Conservation (phyloP, 2,329 filamentous ascomycete species). For the Scolecobasidium constrictum region DNA sequence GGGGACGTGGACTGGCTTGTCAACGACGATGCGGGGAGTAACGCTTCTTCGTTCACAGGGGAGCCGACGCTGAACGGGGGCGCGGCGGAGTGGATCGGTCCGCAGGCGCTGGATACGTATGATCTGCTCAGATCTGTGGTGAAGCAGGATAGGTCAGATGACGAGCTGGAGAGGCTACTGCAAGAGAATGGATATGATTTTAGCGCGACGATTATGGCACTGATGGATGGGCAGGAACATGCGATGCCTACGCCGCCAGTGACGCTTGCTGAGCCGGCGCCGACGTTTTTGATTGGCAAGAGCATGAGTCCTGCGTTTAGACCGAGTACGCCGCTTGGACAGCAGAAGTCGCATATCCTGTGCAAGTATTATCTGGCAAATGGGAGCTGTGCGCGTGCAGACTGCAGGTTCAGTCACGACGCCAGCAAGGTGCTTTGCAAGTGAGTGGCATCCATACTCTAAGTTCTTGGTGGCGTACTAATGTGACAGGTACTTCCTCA, state of each 20-base stretch:
- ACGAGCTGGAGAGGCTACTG: constrained; percentile 87
- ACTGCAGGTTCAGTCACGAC: constrained; percentile 96
- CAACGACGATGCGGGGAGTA: constrained; percentile 72
- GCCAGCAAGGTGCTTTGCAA: constrained; percentile 96
- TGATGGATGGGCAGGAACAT: constrained; percentile 63
- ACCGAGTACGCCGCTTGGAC: constrained; percentile 64
- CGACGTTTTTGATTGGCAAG: constrained; percentile 71
- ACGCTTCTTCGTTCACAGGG: constrained; percentile 57
- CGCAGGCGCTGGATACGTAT: constrained; percentile 84
- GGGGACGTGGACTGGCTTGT: constrained; percentile 97
- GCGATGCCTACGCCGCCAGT: constrained; percentile 37
- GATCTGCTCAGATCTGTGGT: constrained; percentile 95
- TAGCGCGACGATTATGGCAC: constrained; percentile 76
- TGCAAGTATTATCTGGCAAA: constrained; percentile 97
- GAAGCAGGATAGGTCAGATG: constrained; percentile 77
- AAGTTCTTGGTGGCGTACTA: constrained; percentile 7
- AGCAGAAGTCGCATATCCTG: constrained; percentile 75
- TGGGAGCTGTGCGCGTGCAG: constrained; percentile 88
- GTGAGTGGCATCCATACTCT: constrained; percentile 44
- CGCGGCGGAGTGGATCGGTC: constrained; percentile 65
- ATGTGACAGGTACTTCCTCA: constrained; percentile 71
- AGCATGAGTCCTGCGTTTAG: constrained; percentile 66
- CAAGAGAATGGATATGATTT: constrained; percentile 87
- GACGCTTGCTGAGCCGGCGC: constrained; percentile 45
- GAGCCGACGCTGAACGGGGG: constrained; percentile 66